Evolutionary conservation across 441 rosid genomes (phyloP).

Genomic region (Daphne laureola): DNA sequence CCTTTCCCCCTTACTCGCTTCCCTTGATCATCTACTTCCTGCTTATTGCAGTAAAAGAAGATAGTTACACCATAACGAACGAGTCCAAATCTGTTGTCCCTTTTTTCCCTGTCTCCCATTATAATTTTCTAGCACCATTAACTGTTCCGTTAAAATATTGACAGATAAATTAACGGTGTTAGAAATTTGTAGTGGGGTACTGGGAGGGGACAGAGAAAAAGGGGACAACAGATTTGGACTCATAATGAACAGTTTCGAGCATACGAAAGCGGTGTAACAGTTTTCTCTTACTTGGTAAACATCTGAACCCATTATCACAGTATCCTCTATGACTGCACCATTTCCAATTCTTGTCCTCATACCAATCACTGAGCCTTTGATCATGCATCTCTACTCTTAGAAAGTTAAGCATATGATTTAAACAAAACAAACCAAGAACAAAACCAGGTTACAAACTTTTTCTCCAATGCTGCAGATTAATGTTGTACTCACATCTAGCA

Average conservation of each 20-base stretch:
- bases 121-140: too few species aligned
- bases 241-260: neutral
- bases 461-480: too few species aligned
- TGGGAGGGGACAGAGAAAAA: too few species aligned
- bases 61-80: neutral
- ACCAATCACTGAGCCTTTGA: constrained; percentile 70
- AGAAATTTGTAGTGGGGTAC: too few species aligned
- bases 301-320: constrained; percentile 74
- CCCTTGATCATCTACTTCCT: constrained; percentile 23
- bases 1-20: constrained; percentile 16
- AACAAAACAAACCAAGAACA: constrained; percentile 9
- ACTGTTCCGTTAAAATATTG: too few species aligned
- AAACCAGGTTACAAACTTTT: neutral
- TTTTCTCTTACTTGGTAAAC: constrained; percentile 47
- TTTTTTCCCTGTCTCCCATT: too few species aligned
- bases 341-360: constrained; percentile 65
- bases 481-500: constrained; percentile 47
- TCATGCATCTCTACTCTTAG: constrained; percentile 60
- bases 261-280: too few species aligned
- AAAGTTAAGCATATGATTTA: constrained; percentile 14
- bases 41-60: constrained; percentile 1
- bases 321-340: constrained; percentile 56
- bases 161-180: too few species aligned
- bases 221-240: too few species aligned
- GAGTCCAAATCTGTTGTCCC: too few species aligned